Evolutionary conservation across 305 asterid species (phyloP).

Genomic region (Fraxinus angustifolia): DNA sequence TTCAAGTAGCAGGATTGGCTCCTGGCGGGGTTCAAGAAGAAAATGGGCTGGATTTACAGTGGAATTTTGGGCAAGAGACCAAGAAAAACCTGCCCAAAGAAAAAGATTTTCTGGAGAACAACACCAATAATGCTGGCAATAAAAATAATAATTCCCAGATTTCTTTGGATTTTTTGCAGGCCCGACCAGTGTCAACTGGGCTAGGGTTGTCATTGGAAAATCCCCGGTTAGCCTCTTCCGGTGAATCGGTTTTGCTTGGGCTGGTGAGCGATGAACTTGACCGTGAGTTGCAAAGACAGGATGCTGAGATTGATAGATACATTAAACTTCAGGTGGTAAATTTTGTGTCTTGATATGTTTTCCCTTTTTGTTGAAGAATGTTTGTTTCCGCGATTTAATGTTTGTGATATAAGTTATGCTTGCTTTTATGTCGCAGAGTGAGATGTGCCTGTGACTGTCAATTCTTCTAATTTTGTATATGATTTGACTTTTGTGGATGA

Average conservation of each 20-base stretch:
- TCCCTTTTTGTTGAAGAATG: background rate
- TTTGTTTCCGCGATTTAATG: background rate
- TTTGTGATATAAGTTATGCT: background rate
- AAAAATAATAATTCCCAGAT: constrained; percentile 68
- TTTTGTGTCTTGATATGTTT: background rate
- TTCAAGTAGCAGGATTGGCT: constrained; percentile 68
- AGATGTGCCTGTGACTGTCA: background rate
- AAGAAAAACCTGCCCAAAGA: constrained; percentile 69
- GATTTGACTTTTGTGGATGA: background rate
- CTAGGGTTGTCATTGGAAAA: constrained; percentile 87
- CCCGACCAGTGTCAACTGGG: constrained; percentile 89
- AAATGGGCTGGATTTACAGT: constrained; percentile 57
- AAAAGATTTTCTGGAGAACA: constrained; percentile 61
- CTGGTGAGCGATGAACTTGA: constrained; percentile 69
- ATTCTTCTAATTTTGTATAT: constrained; percentile 8
- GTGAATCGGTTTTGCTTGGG: constrained; percentile 73
- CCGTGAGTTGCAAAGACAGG: constrained; percentile 73
- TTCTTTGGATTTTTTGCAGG: constrained; percentile 70
- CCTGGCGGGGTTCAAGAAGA: constrained; percentile 51
- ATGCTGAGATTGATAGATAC: constrained; percentile 79
- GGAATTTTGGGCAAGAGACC: constrained; percentile 60
- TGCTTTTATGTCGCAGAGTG: background rate
- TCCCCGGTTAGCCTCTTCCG: constrained; percentile 59
- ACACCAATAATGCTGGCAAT: constrained; percentile 33
- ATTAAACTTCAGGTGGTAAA: constrained; percentile 67